Evolutionary conservation across 768 basidiomycete species (phyloP).

Genomic region (Lactifluus subvellereus): DNA sequence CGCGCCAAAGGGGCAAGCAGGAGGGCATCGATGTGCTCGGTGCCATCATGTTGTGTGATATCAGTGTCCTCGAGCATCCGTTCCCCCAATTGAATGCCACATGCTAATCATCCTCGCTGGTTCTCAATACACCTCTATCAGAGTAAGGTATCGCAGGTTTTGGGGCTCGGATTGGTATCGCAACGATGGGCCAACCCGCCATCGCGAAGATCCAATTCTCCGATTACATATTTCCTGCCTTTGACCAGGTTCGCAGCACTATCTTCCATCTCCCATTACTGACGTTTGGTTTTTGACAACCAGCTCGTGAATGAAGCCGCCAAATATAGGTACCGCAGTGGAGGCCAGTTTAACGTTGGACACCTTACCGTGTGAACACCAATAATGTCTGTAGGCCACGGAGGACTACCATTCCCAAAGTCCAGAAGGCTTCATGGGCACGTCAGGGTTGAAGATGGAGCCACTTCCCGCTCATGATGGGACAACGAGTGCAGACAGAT

Average conservation of each 20-base stretch:
- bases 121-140: slow-evolving; percentile 92
- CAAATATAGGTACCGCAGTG: slow-evolving; percentile 86
- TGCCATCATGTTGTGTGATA: slow-evolving; percentile 71
- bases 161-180: slow-evolving; percentile 67
- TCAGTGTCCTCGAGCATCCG: slow-evolving; percentile 46
- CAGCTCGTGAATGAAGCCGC: slow-evolving; percentile 94
- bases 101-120: slow-evolving; percentile 38
- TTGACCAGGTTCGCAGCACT: slow-evolving; percentile 67
- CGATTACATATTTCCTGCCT: slow-evolving; percentile 91
- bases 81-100: neutral
- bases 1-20: slow-evolving; percentile 36
- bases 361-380: slow-evolving; percentile 78
- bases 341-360: slow-evolving; percentile 75
- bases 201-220: slow-evolving; percentile 93
- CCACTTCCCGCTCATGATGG: neutral
- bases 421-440: slow-evolving; percentile 91
- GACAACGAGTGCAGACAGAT: slow-evolving; percentile 34
- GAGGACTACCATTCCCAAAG: slow-evolving; percentile 93
- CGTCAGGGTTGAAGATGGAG: slow-evolving; percentile 76
- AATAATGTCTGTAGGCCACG: slow-evolving; percentile 88
- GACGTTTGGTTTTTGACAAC: neutral
- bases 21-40: slow-evolving; percentile 66
- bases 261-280: neutral
- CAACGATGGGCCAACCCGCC: slow-evolving; percentile 89
- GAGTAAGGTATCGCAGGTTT: slow-evolving; percentile 95